Evolutionary conservation across 305 asterid species (phyloP).

Genomic region (Solanum chacoense): DNA sequence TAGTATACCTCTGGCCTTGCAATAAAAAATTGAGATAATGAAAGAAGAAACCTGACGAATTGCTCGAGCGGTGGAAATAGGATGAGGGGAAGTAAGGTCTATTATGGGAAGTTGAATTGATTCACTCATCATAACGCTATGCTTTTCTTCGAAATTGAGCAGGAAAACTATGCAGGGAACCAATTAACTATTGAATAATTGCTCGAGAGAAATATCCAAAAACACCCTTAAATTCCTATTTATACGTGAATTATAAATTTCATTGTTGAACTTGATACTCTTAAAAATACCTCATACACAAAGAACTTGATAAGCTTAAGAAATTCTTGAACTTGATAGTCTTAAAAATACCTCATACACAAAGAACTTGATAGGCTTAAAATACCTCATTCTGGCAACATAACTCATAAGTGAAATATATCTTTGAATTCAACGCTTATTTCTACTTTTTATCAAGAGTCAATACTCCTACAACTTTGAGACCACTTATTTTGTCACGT

Average conservation of each 20-base stretch:
- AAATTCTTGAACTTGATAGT: no score
- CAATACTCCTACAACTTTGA: fast-evolving
- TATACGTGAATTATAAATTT: no score
- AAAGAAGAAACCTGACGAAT: conserved; percentile 30
- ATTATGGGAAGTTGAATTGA: conserved; percentile 39
- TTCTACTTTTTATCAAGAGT: no score
- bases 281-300: no score
- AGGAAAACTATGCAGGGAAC: neutral
- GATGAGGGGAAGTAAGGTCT: conserved; percentile 33
- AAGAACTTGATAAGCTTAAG: no score
- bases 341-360: neutral
- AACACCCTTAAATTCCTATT: neutral
- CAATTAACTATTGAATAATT: neutral
- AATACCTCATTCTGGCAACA: neutral
- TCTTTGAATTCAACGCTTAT: no score
- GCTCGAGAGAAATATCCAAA: neutral
- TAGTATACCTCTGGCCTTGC: neutral
- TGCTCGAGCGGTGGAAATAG: conserved; percentile 24
- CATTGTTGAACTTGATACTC: no score
- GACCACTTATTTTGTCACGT: neutral
- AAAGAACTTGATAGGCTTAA: no score
- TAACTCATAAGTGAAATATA: neutral
- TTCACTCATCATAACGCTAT: conserved; percentile 8
- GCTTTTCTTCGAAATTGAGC: neutral
- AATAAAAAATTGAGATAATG: neutral